Evolutionary conservation across 495 filamentous ascomycete species (phyloP), one percentile per base, ranked within the genome.

Genomic region (Penicillium herquei): DNA sequence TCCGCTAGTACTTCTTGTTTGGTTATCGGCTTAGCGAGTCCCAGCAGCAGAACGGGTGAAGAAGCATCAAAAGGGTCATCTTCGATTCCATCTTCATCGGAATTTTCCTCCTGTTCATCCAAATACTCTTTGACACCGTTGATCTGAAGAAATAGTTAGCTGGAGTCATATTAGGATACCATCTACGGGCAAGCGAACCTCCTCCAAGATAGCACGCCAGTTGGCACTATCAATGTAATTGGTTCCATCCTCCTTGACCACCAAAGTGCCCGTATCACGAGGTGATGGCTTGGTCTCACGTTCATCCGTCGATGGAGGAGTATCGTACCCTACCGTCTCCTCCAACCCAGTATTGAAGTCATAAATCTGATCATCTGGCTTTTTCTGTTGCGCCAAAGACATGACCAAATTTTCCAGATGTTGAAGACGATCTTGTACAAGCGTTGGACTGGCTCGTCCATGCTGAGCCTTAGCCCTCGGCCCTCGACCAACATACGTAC

Each of bases 251-350:
- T 73, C 54, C 17, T 73, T 66, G 31, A 96, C 87, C 57, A 87
- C 86, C 61, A 97, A 77, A 41, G 88, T 81, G 9, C 92, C 92
- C 7, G 69, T 54, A 35, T 64, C 65, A 39, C 44, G 54, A 2
- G 60, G 57, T 10, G 60, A 53, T 18, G 39, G 21, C 39, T 81
- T 82, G 16, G 83, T 77, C 7, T 89, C 79, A 18, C 86, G 84
- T 54, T 92, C 88, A 14, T 85, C 79, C 51, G 91, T 86, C 61
- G 87, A 87, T 2, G 61, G 54, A 1, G 67, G 65, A 21, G 68
- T 70, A 8, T 61, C 51, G 42, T 59, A 62, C 14, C 7, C 55
- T 2, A 9, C 49, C 39, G 39, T 33, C 34, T 48, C 47, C 6
- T 39, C 6, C 26, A 42, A 45, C 2, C 11, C 44, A 1, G 41